Conservation (phyloP, 192 early-diverging fungal species). For the Backusella circina region DNA sequence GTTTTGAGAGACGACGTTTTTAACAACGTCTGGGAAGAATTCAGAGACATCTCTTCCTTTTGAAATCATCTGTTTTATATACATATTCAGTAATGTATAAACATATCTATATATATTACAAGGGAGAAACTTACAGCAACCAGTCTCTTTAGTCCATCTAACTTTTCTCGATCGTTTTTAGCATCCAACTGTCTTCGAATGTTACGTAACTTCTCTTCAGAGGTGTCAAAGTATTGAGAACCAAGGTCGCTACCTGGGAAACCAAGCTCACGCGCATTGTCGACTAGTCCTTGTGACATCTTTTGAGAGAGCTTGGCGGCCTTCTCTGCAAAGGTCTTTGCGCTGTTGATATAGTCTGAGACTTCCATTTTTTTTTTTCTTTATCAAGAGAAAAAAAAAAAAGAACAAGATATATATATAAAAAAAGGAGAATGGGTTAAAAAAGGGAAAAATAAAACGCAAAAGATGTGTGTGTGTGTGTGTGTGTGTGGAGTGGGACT, state of each 20-base stretch:
- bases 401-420: background rate
- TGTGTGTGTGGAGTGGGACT: no score
- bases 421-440: background rate
- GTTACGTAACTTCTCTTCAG: slow-evolving; percentile 79
- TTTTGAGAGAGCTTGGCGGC: slow-evolving; percentile 79
- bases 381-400: background rate
- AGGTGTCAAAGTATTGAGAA: slow-evolving; percentile 86
- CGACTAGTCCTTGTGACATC: slow-evolving; percentile 80
- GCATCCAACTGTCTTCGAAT: slow-evolving; percentile 76
- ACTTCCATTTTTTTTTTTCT: slow-evolving; percentile 16
- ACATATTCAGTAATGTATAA: no score
- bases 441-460: background rate
- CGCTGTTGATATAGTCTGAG: slow-evolving; percentile 59
- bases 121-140: slow-evolving; percentile 62
- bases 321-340: slow-evolving; percentile 69
- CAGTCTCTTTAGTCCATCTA: slow-evolving; percentile 88
- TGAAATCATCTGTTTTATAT: slow-evolving; percentile 64
- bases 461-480: no score
- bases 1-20: slow-evolving; percentile 90
- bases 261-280: slow-evolving; percentile 85
- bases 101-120: background rate
- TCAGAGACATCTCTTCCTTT: slow-evolving; percentile 88
- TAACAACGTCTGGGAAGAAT: slow-evolving; percentile 94
- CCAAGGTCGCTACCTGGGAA: slow-evolving; percentile 54
- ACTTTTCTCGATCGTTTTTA: slow-evolving; percentile 86